These are phyloP conservation scores for Dorcoceras hygrometricum DNA, from an alignment of 257 asterid species.

Conservation along the genomic window DNA sequence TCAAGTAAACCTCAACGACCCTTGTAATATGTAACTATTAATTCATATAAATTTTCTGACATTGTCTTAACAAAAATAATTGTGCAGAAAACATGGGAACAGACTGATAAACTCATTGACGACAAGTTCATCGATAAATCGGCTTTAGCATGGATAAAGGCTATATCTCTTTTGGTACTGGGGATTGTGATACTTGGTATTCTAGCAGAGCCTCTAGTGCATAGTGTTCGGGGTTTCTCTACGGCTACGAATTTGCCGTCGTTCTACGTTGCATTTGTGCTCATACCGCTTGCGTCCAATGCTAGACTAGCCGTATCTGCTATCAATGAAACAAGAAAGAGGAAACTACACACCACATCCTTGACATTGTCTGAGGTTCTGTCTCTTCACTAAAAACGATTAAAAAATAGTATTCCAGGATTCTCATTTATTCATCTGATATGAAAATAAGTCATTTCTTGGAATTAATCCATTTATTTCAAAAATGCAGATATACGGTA, in stretches of 20 bases:
- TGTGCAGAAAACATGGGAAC: slow-evolving; percentile 63
- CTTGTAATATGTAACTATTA: background rate
- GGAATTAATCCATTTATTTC: background rate
- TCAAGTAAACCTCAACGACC: slow-evolving; percentile 26
- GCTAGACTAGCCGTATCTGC: slow-evolving; percentile 60
- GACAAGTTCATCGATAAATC: slow-evolving; percentile 41
- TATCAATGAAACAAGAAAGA: slow-evolving; percentile 39
- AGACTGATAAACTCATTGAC: slow-evolving; percentile 44
- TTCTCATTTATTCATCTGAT: background rate
- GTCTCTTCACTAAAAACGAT: background rate
- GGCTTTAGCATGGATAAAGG: slow-evolving; percentile 47
- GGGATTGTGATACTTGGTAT: slow-evolving; percentile 49
- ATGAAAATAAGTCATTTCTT: background rate
- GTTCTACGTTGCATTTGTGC: slow-evolving; percentile 47
- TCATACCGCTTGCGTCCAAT: slow-evolving; percentile 58
- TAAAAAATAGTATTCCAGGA: background rate
- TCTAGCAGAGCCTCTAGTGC: slow-evolving; percentile 61
- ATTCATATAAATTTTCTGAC: background rate
- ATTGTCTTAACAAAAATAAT: background rate
- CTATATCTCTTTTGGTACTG: slow-evolving; percentile 35
- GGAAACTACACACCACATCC: slow-evolving; percentile 50
- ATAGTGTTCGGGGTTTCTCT: slow-evolving; percentile 50
- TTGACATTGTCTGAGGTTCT: slow-evolving; percentile 59
- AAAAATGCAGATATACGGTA: slow-evolving; percentile 52
- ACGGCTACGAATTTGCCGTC: slow-evolving; percentile 41